Base-by-base conservation (phyloP, 1,139 yeast genomes). In the Taiozyma sp. region DNA sequence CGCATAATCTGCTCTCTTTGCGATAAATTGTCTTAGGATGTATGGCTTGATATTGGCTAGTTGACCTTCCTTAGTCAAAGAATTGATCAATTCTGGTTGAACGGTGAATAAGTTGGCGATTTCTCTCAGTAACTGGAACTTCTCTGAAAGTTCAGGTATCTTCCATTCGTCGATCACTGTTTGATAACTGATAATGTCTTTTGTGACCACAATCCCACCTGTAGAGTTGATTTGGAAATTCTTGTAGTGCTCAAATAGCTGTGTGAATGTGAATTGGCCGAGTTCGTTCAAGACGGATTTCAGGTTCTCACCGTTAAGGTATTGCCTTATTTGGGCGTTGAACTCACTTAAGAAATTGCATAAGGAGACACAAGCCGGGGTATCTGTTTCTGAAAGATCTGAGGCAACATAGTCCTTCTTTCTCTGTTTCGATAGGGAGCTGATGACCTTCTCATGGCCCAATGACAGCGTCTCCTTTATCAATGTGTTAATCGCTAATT, bases 101-200 rank as follows among this genome's bases (percentile, higher is more conserved):
- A 89, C 96, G 0, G 96, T 87, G 65, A 85, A 92, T 57, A 92
- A 72, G 62, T 89, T 90, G 40, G 95, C 92, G 54, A 92, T 81
- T 58, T 91, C 96, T 63, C 90, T 83, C 56, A 92, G 71, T 12
- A 90, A 74, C 48, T 81, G 82, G 70, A 87, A 90, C 50, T 80
- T 79, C 43, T 83, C 87, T n/a, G 84, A 75, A 41, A 91, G 71
- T 49, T 80, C 84, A 2, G 77, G 75, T 30, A 87, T 74, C 7
- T 74, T 75, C 93, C 96, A 89, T 45, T 72, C 75, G 54, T 86
- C 95, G 49, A 92, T 79, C 0, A 81, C 76, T 19, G 84, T 78
- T 64, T 89, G 95, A 64, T 86, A 90, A 39, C 88, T 79, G 45
- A 88, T 86, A 8, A 88, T 83, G 69, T 92, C 98, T 57, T 87